Evolutionary conservation across 208 protist species (phyloP).

Genomic region (Vickermania ingenoplastis): DNA sequence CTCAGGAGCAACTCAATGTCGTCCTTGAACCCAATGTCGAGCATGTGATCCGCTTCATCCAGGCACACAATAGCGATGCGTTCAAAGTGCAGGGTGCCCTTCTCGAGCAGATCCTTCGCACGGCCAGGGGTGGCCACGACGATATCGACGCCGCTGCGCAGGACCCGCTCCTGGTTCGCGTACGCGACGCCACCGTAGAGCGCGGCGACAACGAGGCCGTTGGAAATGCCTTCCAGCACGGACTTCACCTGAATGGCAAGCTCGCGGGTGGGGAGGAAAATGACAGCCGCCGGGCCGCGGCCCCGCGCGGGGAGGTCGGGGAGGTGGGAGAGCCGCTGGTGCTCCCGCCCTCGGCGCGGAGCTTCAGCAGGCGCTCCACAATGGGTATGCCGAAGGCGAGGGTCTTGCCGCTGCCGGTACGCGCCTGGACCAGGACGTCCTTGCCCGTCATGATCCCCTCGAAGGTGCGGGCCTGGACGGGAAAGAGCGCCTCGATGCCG

Average conservation of each 20-base stretch:
- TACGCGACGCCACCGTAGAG: constrained; percentile 93
- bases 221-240: constrained; percentile 66
- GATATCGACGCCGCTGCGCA: constrained; percentile 96
- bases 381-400: constrained; percentile 90
- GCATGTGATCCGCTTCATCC: constrained; percentile 98
- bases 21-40: constrained; percentile 97
- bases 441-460: constrained; percentile 86
- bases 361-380: constrained; percentile 63
- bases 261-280: constrained; percentile 98
- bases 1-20: constrained; percentile 93
- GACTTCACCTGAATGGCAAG: constrained; percentile 98
- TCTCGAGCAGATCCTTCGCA: constrained; percentile 98
- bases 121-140: constrained; percentile 97
- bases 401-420: constrained; percentile 94
- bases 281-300: constrained; percentile 79
- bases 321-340: constrained; percentile 81
- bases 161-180: constrained; percentile 83
- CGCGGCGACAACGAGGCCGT: constrained; percentile 89
- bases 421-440: constrained; percentile 86
- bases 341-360: constrained; percentile 10
- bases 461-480: constrained; percentile 89
- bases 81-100: constrained; percentile 90
- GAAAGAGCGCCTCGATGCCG: constrained; percentile 87
- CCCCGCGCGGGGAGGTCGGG: constrained; percentile 20
- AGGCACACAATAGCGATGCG: constrained; percentile 91